Conservation (phyloP, 352 stramenopile species). For the Pythium biforme region DNA sequence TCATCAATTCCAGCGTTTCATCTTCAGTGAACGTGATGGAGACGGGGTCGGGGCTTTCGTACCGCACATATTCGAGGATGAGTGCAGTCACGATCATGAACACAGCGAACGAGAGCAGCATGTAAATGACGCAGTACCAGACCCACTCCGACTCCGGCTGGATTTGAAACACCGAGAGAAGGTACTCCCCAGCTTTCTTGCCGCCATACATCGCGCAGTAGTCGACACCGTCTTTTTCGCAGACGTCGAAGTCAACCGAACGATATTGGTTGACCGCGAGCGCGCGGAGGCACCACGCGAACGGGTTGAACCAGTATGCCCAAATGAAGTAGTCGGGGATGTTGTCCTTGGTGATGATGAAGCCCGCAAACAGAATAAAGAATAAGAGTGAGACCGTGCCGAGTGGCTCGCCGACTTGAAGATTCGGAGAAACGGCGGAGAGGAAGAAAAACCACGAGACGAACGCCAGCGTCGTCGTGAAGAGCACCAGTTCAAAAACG, state of each 20-base stretch:
- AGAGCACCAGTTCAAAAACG: conserved; percentile 58
- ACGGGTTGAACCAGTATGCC: conserved; percentile 49
- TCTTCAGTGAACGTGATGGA: background rate
- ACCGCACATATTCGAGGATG: conserved; percentile 33
- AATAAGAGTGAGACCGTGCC: conserved; percentile 28
- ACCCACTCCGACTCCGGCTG: conserved; percentile 25
- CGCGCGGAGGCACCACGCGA: conserved; percentile 33
- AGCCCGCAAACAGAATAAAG: conserved; percentile 40
- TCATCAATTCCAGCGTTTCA: background rate
- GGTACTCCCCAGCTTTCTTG: conserved; percentile 28
- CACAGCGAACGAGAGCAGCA: conserved; percentile 22
- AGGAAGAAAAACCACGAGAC: conserved; percentile 36
- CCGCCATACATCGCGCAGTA: conserved; percentile 23
- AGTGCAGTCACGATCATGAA: conserved; percentile 31
- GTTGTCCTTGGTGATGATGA: conserved; percentile 34
- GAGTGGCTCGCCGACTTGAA: conserved; percentile 28
- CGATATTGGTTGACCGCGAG: conserved; percentile 35
- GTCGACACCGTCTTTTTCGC: conserved; percentile 28
- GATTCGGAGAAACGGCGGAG: conserved; percentile 18
- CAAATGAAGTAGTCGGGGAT: conserved; percentile 44
- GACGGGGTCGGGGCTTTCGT: conserved; percentile 23
- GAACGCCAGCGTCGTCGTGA: conserved; percentile 39
- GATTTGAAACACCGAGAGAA: conserved; percentile 26
- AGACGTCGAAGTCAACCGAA: conserved; percentile 20
- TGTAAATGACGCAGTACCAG: conserved; percentile 22